Conservation (phyloP, 768 basidiomycete species). For the Leucosporidium yakuticum region DNA sequence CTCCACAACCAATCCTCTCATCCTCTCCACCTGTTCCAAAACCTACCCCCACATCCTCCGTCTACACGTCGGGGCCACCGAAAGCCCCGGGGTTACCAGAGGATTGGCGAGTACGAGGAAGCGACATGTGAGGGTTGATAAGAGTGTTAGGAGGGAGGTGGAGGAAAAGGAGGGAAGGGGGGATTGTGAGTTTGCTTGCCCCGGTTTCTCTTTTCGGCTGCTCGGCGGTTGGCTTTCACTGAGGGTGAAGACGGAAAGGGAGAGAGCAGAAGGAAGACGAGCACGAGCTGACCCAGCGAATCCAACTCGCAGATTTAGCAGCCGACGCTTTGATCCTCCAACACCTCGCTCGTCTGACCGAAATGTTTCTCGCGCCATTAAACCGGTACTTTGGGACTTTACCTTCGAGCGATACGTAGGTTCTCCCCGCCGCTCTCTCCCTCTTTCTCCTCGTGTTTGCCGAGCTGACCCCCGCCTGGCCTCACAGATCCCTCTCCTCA, state of each 20-base stretch:
- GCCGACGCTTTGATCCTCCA: conserved; percentile 53
- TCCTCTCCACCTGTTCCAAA: conserved; percentile 61
- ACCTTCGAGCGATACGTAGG: conserved; percentile 58
- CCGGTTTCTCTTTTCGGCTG: too few relatives aligned
- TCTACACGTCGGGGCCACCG: conserved; percentile 47
- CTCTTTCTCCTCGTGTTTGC: background rate
- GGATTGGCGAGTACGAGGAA: conserved; percentile 34
- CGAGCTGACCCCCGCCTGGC: background rate
- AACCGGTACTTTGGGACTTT: conserved; percentile 85
- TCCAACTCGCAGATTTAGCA: conserved; percentile 40
- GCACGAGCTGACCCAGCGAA: background rate
- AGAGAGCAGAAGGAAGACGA: background rate
- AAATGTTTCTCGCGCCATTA: conserved; percentile 77
- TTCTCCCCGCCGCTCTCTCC: conserved; percentile 41
- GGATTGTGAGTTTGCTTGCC: conserved; percentile 28
- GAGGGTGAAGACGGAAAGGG: too few relatives aligned
- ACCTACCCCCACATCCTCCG: conserved; percentile 80
- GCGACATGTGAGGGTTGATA: conserved; percentile 34
- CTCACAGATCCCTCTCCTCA: background rate
- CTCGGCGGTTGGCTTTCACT: too few relatives aligned
- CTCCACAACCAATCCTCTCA: conserved; percentile 84
- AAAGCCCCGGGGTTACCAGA: conserved; percentile 9
- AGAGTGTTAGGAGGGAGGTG: conserved; percentile 12
- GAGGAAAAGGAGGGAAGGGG: conserved; percentile 17
- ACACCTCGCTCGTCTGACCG: conserved; percentile 81